Conservation (phyloP, 768 basidiomycete species). For the Tulasnella sp. region DNA sequence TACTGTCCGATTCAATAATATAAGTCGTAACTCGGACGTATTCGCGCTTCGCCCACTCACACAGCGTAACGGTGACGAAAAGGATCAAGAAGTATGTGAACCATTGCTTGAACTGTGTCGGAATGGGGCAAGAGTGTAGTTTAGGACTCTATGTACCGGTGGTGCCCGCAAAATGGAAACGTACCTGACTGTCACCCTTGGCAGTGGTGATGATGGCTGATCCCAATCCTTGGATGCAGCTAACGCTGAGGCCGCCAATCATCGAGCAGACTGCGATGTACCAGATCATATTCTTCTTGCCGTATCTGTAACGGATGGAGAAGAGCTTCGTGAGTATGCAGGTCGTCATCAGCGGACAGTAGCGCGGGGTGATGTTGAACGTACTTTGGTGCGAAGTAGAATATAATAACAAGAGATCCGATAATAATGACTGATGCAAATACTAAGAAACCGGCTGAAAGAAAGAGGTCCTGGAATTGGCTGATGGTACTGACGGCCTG, state of each 20-base stretch:
- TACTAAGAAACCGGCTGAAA: constrained; percentile 71
- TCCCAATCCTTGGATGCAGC: constrained; percentile 84
- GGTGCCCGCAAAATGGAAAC: not conserved
- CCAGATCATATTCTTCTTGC: constrained; percentile 90
- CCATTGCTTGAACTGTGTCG: constrained; percentile 78
- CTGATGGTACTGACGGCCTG: constrained; percentile 55
- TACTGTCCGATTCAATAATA: constrained; percentile 33
- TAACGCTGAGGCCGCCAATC: constrained; percentile 92
- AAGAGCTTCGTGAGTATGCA: constrained; percentile 14
- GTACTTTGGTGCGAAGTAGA: constrained; percentile 74
- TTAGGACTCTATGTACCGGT: not conserved
- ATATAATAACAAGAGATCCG: constrained; percentile 56
- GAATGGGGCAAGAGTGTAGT: not conserved
- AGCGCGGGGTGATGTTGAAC: constrained; percentile 20
- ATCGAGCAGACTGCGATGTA: constrained; percentile 91
- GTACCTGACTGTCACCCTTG: constrained; percentile 66
- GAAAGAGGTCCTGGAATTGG: constrained; percentile 68
- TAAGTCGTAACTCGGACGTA: not conserved
- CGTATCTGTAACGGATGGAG: constrained; percentile 41
- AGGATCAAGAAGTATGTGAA: constrained; percentile 85
- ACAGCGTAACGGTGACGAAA: constrained; percentile 60
- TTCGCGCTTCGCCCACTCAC: constrained; percentile 35
- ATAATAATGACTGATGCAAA: constrained; percentile 36
- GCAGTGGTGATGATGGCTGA: constrained; percentile 69
- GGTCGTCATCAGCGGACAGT: constrained; percentile 9